Evolutionary conservation across 495 filamentous ascomycete genomes (phyloP).

Genomic region (Penicillium subrubescens): DNA sequence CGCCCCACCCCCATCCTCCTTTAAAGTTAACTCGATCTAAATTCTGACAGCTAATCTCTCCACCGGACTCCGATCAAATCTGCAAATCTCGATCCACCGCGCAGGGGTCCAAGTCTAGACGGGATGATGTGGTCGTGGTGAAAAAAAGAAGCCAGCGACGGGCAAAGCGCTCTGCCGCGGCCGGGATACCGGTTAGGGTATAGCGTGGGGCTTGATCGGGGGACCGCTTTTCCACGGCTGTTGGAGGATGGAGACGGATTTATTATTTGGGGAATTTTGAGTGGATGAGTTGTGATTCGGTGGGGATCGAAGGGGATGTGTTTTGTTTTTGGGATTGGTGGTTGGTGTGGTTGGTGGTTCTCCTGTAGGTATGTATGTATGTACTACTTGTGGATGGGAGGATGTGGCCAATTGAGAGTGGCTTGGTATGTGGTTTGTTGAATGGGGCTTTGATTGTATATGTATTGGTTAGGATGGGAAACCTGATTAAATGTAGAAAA

Average conservation of each 20-base stretch:
- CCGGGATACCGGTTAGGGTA: neutral
- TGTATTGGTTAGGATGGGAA: no score
- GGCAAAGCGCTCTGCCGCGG: conserved; percentile 29
- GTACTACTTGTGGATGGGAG: neutral
- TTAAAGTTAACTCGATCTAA: neutral
- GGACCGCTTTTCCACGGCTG: conserved; percentile 10
- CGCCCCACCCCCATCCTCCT: neutral
- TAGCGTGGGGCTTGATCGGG: conserved; percentile 12
- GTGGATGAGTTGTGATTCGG: neutral
- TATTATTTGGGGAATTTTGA: neutral
- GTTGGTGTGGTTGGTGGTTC: neutral
- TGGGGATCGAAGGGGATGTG: neutral
- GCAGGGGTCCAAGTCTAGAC: conserved; percentile 12
- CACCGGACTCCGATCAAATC: conserved; percentile 15
- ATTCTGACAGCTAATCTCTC: neutral
- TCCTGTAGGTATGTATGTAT: no score
- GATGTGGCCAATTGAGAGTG: neutral
- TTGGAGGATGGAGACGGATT: neutral
- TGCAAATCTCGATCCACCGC: conserved; percentile 16
- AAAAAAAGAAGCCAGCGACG: neutral
- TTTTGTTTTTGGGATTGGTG: neutral
- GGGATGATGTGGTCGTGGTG: neutral
- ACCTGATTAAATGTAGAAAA: no score
- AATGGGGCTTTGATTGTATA: no score
- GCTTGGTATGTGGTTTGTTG: neutral